These are phyloP conservation scores for Cladorrhinum samala DNA, from an alignment of 495 filamentous ascomycete genomes.

Conservation along the genomic window DNA sequence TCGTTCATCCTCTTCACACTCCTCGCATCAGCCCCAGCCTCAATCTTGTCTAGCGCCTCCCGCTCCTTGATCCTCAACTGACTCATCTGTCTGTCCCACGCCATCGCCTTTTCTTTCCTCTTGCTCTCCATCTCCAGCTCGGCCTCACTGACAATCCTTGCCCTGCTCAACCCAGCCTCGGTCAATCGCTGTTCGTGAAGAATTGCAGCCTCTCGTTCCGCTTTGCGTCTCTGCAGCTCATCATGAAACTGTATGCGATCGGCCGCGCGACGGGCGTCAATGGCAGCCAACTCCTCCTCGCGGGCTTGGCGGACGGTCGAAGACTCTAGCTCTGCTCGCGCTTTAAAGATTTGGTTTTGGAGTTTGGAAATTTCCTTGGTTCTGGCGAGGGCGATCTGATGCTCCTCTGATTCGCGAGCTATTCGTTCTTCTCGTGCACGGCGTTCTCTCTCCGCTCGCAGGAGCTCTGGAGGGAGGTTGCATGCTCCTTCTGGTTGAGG, in stretches of 20 bases:
- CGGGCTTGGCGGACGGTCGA: slow-evolving; percentile 31
- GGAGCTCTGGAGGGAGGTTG: slow-evolving; percentile 39
- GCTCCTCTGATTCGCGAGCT: slow-evolving; percentile 32
- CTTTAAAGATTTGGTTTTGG: slow-evolving; percentile 37
- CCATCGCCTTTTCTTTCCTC: slow-evolving; percentile 27
- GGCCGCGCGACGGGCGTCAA: slow-evolving; percentile 26
- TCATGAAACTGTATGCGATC: slow-evolving; percentile 23
- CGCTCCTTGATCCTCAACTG: slow-evolving; percentile 35
- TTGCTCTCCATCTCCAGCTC: slow-evolving; percentile 33
- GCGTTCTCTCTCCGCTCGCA: slow-evolving; percentile 39
- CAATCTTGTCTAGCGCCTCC: slow-evolving; percentile 36
- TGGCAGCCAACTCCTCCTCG: slow-evolving; percentile 30
- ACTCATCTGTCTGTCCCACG: slow-evolving; percentile 35
- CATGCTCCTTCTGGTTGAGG: slow-evolving; percentile 40
- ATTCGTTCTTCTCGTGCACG: slow-evolving; percentile 32
- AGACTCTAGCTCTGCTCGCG: slow-evolving; percentile 42
- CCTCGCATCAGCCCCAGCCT: slow-evolving; percentile 31
- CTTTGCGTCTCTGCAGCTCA: slow-evolving; percentile 18
- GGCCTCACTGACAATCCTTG: slow-evolving; percentile 33
- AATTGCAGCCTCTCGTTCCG: slow-evolving; percentile 26
- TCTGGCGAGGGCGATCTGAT: slow-evolving; percentile 30
- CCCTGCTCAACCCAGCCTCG: slow-evolving; percentile 33
- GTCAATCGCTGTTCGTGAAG: slow-evolving; percentile 34
- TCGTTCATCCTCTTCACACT: slow-evolving; percentile 31
- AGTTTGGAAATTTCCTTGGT: slow-evolving; percentile 37